Conservation (phyloP, 2,329 filamentous ascomycete species). For the Cladosporium sphaerospermum region DNA sequence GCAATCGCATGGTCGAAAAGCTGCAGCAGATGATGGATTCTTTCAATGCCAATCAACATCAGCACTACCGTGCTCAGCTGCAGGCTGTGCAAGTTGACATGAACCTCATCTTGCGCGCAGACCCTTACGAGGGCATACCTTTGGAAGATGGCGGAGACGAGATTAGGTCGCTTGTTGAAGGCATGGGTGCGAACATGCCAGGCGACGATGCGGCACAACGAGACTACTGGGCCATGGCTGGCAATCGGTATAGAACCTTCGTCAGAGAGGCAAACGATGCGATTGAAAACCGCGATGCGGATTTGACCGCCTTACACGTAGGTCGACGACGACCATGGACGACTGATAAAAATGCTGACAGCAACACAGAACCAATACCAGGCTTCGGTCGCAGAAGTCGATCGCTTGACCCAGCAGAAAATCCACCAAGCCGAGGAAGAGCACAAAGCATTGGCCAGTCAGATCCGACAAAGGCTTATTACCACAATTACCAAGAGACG, state of each 20-base stretch:
- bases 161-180: constrained; percentile 54
- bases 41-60: constrained; percentile 74
- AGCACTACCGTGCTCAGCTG: constrained; percentile 80
- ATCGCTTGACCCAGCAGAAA: constrained; percentile 53
- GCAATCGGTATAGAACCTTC: constrained; percentile 79
- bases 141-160: constrained; percentile 61
- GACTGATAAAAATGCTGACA: background rate
- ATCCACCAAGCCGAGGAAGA: constrained; percentile 58
- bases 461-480: constrained; percentile 56
- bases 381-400: constrained; percentile 49
- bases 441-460: constrained; percentile 52
- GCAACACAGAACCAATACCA: constrained; percentile 50
- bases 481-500: constrained; percentile 53
- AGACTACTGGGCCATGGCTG: constrained; percentile 60
- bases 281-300: constrained; percentile 79
- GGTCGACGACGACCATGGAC: constrained; percentile 24
- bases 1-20: constrained; percentile 73
- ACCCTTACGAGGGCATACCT: constrained; percentile 66
- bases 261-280: constrained; percentile 80
- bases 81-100: constrained; percentile 90
- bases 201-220: constrained; percentile 54
- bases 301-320: constrained; percentile 76
- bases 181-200: constrained; percentile 36
- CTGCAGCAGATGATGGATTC: constrained; percentile 68
- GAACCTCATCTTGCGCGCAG: constrained; percentile 75